phyloP scores from a whole-genome alignment of 2,329 filamentous ascomycete genomes.

The Scedosporium boydii region DNA sequence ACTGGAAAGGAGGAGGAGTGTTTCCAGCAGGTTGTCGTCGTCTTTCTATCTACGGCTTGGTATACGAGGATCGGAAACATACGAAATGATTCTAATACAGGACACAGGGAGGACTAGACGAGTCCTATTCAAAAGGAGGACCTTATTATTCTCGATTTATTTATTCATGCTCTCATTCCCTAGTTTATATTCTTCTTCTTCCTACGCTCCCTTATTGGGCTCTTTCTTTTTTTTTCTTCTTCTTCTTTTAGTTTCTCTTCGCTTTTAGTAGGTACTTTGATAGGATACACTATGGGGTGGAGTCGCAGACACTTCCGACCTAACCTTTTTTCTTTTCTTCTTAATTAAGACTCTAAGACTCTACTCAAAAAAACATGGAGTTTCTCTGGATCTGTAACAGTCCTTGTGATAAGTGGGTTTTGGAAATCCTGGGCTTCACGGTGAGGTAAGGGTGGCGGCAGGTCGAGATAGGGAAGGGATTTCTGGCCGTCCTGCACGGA shows the following conservation, averaged over 20 bases:
- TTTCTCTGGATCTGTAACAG: neutral
- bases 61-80: neutral
- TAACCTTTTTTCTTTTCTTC: neutral
- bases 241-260: neutral
- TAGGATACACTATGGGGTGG: neutral
- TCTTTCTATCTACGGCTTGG: neutral
- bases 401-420: neutral
- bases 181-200: conserved; percentile 1
- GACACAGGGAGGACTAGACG: neutral
- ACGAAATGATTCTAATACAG: neutral
- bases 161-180: conserved; percentile 4
- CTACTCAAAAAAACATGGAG: neutral
- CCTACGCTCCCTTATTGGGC: neutral
- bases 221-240: no score
- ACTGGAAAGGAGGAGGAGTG: neutral
- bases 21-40: neutral
- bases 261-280: neutral
- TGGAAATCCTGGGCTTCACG: no score
- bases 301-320: neutral
- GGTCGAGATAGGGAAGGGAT: neutral
- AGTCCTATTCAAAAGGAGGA: neutral
- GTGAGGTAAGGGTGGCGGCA: no score
- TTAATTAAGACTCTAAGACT: neutral
- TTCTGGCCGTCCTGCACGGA: neutral
- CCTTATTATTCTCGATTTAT: conserved; percentile 1